Percentiles rank a stretch among this genome's conserved stretches.
Evolutionary conservation across 352 stramenopile genomes (phyloP).

Genomic region (Pythium plurisporium): DNA sequence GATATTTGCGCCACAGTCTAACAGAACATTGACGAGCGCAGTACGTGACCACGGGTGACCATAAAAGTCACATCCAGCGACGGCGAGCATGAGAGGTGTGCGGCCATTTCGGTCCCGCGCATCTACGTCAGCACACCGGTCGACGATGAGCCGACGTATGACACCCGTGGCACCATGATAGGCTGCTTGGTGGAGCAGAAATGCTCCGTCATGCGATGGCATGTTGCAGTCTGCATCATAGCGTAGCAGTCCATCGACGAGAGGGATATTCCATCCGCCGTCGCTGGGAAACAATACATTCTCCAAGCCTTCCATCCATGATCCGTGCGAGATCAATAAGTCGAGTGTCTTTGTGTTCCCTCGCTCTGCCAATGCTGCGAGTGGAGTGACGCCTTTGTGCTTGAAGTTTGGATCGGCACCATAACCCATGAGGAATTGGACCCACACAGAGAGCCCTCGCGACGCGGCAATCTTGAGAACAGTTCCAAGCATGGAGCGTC

Average conservation of each 20-base stretch:
- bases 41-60: not conserved
- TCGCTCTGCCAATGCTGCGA: not conserved
- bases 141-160: not conserved
- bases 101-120: not conserved
- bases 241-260: not conserved
- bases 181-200: not conserved
- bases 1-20: not conserved
- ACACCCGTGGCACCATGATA: not conserved
- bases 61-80: not conserved
- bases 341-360: not conserved
- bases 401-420: constrained; percentile 11
- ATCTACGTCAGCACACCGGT: constrained; percentile 4
- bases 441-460: not conserved
- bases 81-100: not conserved
- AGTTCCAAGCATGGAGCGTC: not conserved
- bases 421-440: not conserved
- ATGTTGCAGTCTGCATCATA: no score
- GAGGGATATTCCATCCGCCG: not conserved
- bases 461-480: not conserved
- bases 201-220: no score
- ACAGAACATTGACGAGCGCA: not conserved
- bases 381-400: not conserved
- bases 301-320: not conserved
- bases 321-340: not conserved
- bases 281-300: not conserved